Conservation (phyloP, 352 stramenopile species). For the Pythium brachiatum region DNA sequence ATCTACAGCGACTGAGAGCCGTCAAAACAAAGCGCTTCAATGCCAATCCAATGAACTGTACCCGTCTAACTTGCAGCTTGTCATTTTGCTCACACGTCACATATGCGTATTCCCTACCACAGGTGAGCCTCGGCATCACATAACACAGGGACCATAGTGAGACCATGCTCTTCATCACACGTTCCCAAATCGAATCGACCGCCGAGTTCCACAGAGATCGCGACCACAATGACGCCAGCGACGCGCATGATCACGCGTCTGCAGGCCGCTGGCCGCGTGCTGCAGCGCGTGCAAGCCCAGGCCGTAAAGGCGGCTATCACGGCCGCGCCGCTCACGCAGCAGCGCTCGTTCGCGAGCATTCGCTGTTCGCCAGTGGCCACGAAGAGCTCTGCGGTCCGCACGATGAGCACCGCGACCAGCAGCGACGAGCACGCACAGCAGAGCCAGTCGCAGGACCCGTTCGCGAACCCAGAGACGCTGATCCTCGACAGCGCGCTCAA, state of each 20-base stretch:
- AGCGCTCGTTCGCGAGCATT: conserved; percentile 2
- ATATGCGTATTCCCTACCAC: conserved; percentile 9
- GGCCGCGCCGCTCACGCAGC: background rate
- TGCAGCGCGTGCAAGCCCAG: conserved; percentile 6
- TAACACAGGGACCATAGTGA: conserved; percentile 9
- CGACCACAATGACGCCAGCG: conserved; percentile 6
- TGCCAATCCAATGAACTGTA: background rate
- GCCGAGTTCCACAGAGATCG: background rate
- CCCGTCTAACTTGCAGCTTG: background rate
- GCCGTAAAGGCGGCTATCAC: conserved; percentile 3
- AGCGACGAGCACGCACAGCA: conserved; percentile 5
- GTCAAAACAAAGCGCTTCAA: background rate
- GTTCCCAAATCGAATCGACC: background rate
- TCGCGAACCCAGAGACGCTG: conserved; percentile 40
- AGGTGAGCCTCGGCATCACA: conserved; percentile 1
- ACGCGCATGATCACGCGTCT: conserved; percentile 11
- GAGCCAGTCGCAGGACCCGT: conserved; percentile 8
- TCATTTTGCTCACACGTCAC: conserved; percentile 18
- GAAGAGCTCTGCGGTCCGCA: background rate
- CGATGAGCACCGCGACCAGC: conserved; percentile 12
- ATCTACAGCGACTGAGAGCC: conserved; percentile 18
- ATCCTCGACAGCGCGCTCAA: conserved; percentile 57
- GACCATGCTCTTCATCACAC: conserved; percentile 2
- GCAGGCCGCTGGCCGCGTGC: conserved; percentile 2
- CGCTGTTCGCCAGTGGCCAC: background rate